phyloP scores from a whole-genome alignment of 768 basidiomycete species.

The Collybia mongolica region DNA sequence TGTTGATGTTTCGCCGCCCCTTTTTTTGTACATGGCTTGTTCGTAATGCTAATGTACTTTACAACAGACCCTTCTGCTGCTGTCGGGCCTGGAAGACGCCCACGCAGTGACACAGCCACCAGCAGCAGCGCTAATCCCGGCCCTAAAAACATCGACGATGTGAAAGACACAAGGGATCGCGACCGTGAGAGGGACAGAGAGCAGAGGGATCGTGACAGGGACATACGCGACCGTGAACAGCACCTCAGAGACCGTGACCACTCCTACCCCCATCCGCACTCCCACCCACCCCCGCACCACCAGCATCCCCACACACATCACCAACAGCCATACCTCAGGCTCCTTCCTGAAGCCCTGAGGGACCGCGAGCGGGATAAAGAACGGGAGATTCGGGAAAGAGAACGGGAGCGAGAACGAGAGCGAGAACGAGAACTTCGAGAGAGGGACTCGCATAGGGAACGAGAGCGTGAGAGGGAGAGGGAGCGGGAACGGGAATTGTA shows the following conservation, averaged over 20 bases:
- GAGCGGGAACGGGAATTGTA: no score
- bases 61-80: background rate
- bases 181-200: slow-evolving; percentile 17
- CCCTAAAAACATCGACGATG: background rate
- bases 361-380: no score
- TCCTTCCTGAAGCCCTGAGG: no score
- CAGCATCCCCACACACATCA: background rate
- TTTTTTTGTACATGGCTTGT: no score
- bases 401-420: no score
- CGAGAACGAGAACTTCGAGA: no score
- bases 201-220: slow-evolving; percentile 13
- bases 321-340: no score
- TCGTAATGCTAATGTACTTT: no score
- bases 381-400: no score
- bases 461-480: no score
- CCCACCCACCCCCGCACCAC: slow-evolving; percentile 5
- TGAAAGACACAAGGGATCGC: background rate
- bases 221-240: slow-evolving; percentile 8
- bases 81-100: background rate
- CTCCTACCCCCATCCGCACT: slow-evolving; percentile 13
- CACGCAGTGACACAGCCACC: slow-evolving; percentile 6
- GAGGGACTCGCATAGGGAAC: no score
- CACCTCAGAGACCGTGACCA: background rate
- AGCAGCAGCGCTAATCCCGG: slow-evolving; percentile 2
- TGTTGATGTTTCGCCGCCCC: background rate